Evolutionary conservation across 2,329 filamentous ascomycete species (phyloP), one percentile per base, ranked within the genome.

Genomic region (Diaporthe sp.): DNA sequence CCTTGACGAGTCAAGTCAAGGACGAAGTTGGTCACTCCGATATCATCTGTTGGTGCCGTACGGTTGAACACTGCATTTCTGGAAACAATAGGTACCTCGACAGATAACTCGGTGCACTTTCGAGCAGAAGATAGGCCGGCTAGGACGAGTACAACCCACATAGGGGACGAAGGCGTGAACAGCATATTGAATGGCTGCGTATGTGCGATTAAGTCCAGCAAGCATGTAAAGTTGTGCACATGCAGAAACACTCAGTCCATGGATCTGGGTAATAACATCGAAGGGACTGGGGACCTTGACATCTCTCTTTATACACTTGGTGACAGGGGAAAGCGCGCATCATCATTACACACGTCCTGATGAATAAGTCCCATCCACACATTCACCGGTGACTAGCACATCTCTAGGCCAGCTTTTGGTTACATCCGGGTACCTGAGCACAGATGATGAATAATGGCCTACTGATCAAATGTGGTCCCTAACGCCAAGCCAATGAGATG

Each of bases 11-110:
- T 84, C n/a, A 87, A 74, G 71, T 86, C 84, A 71, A 91, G 81
- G 39, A 88, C 81, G 77, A 93, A 90, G 75, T 88, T 85, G 17
- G 88, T 88, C 1, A 88, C 88, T 3, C 92, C 90, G 44, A 91
- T 84, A 77, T 91, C 88, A n/a, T 81, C 85, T 63, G 81, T 79
- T 9, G 89, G 85, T 0, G 86, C 78, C n/a, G 85, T 77, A 17
- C 89, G 73, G 74, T 87, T 81, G 79, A 92, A 92, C 8, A 87
- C 80, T 0, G 82, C 87, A 73, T 92, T 91, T 32, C 87, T 83
- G 0, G 90, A 85, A 2, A 85, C 85, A 65, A 92, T 86, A 4
- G 84, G 81, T 19, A 93, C 84, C 2, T 90, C 88, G 7, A 93
- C 85, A 1, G 85, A 89, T 42, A 92, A 78, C 75, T 92, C 87